Evolutionary conservation across 768 basidiomycete species (phyloP).

Genomic region (Macrolepiota dolichaula): DNA sequence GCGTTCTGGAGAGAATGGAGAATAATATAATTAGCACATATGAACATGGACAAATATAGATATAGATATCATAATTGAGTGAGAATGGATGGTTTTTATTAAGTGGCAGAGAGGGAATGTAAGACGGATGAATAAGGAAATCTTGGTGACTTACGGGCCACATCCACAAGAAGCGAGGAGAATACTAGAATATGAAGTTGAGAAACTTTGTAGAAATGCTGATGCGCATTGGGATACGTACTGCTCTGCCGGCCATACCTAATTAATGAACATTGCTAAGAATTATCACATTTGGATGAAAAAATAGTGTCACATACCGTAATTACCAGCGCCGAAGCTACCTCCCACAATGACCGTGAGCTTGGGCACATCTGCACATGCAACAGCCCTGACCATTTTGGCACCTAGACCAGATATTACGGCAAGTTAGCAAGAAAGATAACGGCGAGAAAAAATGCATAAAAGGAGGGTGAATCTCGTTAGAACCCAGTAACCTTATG

Average conservation of each 20-base stretch:
- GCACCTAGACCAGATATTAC: conserved; percentile 43
- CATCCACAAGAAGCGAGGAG: conserved; percentile 95
- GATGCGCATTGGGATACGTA: conserved; percentile 38
- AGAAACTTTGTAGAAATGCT: neutral
- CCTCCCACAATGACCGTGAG: conserved; percentile 91
- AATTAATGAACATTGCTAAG: conserved; percentile 4
- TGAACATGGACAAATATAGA: neutral
- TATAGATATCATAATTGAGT: conserved; percentile 6
- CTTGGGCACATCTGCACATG: conserved; percentile 92
- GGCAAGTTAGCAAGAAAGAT: neutral
- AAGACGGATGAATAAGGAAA: neutral
- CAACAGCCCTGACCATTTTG: conserved; percentile 96
- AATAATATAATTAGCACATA: neutral
- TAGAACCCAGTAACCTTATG: no score
- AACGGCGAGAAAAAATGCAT: neutral
- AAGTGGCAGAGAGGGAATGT: neutral
- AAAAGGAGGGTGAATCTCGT: no score
- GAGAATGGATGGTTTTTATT: neutral
- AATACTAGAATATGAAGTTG: conserved; percentile 54
- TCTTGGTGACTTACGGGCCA: conserved; percentile 71
- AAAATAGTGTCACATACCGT: conserved; percentile 48
- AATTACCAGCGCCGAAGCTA: conserved; percentile 94
- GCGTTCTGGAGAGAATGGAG: conserved; percentile 56
- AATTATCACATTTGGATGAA: conserved; percentile 1
- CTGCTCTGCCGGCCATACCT: conserved; percentile 93